phyloP scores from a whole-genome alignment of 2,329 filamentous ascomycete species.

The Amauroascus verrucosus region DNA sequence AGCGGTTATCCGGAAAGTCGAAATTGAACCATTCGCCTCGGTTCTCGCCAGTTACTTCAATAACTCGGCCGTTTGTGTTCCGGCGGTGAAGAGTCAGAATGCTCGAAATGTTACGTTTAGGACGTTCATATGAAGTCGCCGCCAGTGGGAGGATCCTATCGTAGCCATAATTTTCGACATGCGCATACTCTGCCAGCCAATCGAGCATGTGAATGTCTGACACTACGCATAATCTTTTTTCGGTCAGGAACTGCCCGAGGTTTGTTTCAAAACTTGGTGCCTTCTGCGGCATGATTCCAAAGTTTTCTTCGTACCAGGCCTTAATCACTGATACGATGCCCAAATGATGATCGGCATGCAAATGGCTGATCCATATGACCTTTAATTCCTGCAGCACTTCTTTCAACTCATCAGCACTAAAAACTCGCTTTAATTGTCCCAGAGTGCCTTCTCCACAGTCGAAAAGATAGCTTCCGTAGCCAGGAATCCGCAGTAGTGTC shows the following conservation, averaged over 20 bases:
- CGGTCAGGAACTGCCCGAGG: conserved; percentile 29
- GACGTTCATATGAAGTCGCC: conserved; percentile 28
- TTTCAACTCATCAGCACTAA: conserved; percentile 52
- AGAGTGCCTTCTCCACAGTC: conserved; percentile 90
- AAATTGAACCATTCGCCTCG: conserved; percentile 21
- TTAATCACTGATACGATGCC: conserved; percentile 71
- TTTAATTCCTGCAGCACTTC: conserved; percentile 69
- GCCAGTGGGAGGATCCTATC: conserved; percentile 44
- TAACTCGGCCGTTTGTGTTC: conserved; percentile 3
- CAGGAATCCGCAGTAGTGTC: conserved; percentile 74
- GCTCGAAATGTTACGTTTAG: conserved; percentile 14
- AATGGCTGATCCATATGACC: conserved; percentile 84
- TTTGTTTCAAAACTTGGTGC: conserved; percentile 31
- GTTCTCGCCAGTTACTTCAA: conserved; percentile 11
- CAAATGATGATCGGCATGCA: conserved; percentile 93
- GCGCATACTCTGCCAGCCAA: conserved; percentile 69
- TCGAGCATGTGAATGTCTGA: conserved; percentile 61
- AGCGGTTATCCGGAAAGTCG: conserved; percentile 17
- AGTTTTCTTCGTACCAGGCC: conserved; percentile 60
- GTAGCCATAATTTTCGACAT: conserved; percentile 67
- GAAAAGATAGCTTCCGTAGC: conserved; percentile 75
- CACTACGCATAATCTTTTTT: conserved; percentile 51
- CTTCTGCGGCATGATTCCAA: conserved; percentile 29
- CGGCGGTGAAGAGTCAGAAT: conserved; percentile 13
- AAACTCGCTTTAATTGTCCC: conserved; percentile 71